These are phyloP conservation scores for Colletotrichum sp. DNA, from an alignment of 2,329 filamentous ascomycete species.

Conservation along the genomic window DNA sequence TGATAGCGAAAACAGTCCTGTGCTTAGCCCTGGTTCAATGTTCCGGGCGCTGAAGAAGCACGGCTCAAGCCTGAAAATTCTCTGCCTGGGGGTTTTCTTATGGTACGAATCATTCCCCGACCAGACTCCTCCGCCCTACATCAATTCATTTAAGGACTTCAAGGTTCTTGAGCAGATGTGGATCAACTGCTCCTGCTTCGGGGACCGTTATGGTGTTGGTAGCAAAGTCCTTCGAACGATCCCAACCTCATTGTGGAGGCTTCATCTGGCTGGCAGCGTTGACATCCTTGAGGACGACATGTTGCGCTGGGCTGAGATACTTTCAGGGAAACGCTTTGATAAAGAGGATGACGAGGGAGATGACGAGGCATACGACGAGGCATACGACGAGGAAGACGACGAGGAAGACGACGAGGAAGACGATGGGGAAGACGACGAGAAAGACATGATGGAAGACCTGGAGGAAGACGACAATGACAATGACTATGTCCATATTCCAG, in stretches of 20 bases:
- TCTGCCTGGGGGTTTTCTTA: accelerated
- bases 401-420: not conserved
- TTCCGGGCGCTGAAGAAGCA: not conserved
- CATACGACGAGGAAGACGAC: not conserved
- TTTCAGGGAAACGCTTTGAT: not conserved
- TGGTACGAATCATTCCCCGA: accelerated
- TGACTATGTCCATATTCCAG: not conserved
- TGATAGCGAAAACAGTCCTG: not conserved
- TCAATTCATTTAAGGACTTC: accelerated
- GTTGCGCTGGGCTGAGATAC: not conserved
- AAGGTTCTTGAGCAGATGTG: not conserved
- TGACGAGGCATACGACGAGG: not conserved
- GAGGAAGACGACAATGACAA: not conserved
- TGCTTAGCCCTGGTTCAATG: not conserved
- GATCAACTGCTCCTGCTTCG: not conserved
- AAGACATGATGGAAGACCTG: not conserved
- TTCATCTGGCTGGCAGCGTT: not conserved
- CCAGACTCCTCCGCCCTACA: not conserved
- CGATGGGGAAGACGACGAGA: not conserved
- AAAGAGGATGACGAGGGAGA: not conserved
- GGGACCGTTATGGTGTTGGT: not conserved
- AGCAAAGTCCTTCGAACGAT: not conserved
- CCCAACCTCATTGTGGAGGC: not conserved
- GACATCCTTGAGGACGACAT: accelerated
- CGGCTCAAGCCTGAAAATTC: not conserved